Base-by-base conservation (phyloP, 768 basidiomycete genomes). In the Termitomyces sp. region DNA sequence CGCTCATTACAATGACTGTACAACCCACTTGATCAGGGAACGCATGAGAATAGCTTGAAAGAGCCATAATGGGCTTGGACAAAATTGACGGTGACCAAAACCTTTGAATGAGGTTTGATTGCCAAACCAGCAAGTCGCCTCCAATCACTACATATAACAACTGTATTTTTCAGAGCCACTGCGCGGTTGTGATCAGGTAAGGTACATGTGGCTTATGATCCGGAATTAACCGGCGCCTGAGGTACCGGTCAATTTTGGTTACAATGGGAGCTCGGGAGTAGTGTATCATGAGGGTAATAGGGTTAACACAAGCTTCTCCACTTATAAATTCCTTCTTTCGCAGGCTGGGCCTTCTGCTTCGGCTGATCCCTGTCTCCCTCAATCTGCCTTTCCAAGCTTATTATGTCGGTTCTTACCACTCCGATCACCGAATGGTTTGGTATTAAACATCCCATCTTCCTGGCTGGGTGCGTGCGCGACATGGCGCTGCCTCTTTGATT, bases 351-450 rank as follows among this genome's bases (percentile, higher is more conserved):
- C 46, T 27, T 52, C 24, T 5, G 3, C 39, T 12, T 27, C 24
- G 31, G 44, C 39, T 31, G 45, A 55, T 55, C 55, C 56, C 37
- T 37, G 18, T 46, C 46, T 39, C 42, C 49, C 39, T 41, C 52
- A 53, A 39, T 37, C 37, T 31, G 37, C 30, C 27, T 46, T 18
- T 69, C 13, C 34, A 37, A 41, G 54, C 8, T 45, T 54, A 54
- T 61, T 54, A 87, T 88, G 85, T 77, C 86, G 63, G 75, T 79
- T 55, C 87, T 95, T 60, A 75, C 81, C 22, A 95, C 93, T 6
- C 90, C 91, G n/a, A 81, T 95, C 63, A 95, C 93, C 36, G 81
- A 94, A 73, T 78, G 94, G 57, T 95, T 95, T 72, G 86, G 85
- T 54, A 91, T 95, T 72, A 84, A 88, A 75, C 93, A 95, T 68